A percentile compares a stretch with the other conserved stretches of the same genome.
phyloP scores from a whole-genome alignment of 495 filamentous ascomycete genomes.

The Tuber aestivum region DNA sequence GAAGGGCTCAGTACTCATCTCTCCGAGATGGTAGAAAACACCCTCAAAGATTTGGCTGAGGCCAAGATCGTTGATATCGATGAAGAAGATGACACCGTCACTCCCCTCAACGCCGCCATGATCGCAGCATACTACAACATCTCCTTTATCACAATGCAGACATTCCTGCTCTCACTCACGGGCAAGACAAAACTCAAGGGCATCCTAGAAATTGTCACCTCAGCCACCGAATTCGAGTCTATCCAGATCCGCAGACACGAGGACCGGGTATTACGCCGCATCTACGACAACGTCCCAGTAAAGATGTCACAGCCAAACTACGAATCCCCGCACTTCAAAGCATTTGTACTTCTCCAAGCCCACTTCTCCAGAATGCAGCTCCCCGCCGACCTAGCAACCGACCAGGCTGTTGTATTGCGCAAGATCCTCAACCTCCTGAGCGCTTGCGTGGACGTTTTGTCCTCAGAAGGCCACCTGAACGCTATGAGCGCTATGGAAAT shows the following conservation, averaged over 20 bases:
- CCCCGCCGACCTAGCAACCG: slow-evolving; percentile 92
- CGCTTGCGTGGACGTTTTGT: slow-evolving; percentile 89
- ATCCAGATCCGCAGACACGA: slow-evolving; percentile 95
- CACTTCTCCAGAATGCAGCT: slow-evolving; percentile 97
- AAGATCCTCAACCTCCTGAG: slow-evolving; percentile 84
- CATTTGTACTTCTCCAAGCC: slow-evolving; percentile 90
- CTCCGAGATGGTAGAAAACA: slow-evolving; percentile 90
- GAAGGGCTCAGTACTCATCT: slow-evolving; percentile 90
- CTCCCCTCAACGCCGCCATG: slow-evolving; percentile 90
- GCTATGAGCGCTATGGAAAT: slow-evolving; percentile 99
- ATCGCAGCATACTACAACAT: slow-evolving; percentile 99
- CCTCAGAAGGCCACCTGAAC: slow-evolving; percentile 91
- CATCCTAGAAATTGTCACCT: slow-evolving; percentile 93
- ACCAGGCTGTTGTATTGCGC: slow-evolving; percentile 80
- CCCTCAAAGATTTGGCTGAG: slow-evolving; percentile 82
- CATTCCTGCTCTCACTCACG: slow-evolving; percentile 90
- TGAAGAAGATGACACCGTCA: slow-evolving; percentile 88
- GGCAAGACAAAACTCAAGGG: slow-evolving; percentile 88
- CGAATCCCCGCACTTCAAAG: slow-evolving; percentile 96
- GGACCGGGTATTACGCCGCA: slow-evolving; percentile 75
- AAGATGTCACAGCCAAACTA: slow-evolving; percentile 82
- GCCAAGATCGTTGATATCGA: slow-evolving; percentile 95
- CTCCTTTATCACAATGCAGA: slow-evolving; percentile 99
- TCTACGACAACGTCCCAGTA: slow-evolving; percentile 90
- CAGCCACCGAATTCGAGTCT: slow-evolving; percentile 90